phyloP scores from a whole-genome alignment of 768 basidiomycete genomes.

The Mycena kentingensis region DNA sequence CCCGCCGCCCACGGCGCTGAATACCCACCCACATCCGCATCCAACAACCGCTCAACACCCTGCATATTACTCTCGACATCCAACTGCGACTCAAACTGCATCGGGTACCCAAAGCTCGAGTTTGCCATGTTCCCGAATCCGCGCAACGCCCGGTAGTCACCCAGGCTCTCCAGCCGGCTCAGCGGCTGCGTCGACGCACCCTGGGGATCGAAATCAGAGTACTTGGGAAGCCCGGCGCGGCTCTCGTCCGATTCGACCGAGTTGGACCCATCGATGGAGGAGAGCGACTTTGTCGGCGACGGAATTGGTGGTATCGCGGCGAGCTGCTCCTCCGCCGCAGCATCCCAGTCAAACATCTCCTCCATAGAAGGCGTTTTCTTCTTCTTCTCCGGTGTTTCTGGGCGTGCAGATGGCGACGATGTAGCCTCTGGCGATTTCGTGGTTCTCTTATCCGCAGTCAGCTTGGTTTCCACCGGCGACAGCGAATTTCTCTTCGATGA shows the following conservation, averaged over 20 bases:
- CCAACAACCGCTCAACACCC: constrained; percentile 17
- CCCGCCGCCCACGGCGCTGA: constrained; percentile 13
- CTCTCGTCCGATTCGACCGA: constrained; percentile 17
- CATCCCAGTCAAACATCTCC: constrained; percentile 18
- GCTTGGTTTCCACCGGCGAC: not conserved
- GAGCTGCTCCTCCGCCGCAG: not conserved
- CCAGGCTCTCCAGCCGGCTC: constrained; percentile 13
- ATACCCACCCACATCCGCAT: constrained; percentile 17
- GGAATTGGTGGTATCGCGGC: not conserved
- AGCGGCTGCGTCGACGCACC: constrained; percentile 21
- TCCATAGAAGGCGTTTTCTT: constrained; percentile 4
- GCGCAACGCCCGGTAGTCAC: constrained; percentile 15
- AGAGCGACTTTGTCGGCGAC: constrained; percentile 21
- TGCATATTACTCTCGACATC: constrained; percentile 22
- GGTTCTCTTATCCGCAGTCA: not conserved
- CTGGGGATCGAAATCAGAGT: constrained; percentile 18
- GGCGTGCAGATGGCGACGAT: not conserved
- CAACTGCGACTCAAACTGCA: constrained; percentile 22
- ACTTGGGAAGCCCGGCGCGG: constrained; percentile 15
- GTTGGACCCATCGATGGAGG: constrained; percentile 19
- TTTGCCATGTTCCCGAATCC: constrained; percentile 16
- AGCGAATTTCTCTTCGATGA: not conserved
- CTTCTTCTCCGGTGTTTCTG: not conserved
- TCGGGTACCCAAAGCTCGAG: constrained; percentile 3
- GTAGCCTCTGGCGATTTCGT: not conserved